These are phyloP conservation scores for Moniliophthora roreri DNA, from an alignment of 1,284 basidiomycete genomes.

Conservation along the genomic window DNA sequence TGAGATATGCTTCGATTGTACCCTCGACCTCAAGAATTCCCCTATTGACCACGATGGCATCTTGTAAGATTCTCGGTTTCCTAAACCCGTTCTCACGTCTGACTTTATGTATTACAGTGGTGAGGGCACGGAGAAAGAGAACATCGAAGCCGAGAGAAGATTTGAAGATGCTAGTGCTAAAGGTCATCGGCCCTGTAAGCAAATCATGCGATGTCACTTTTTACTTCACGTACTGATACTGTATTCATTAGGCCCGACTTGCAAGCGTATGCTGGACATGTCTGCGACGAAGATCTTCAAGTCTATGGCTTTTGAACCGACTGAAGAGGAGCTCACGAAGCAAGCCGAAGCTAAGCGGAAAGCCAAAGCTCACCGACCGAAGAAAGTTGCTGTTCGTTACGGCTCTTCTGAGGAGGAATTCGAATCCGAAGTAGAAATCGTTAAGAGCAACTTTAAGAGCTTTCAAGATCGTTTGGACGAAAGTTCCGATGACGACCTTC, in stretches of 20 bases:
- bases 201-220: slow-evolving; percentile 29
- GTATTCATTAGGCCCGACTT: slow-evolving; percentile 34
- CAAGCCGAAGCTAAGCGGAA: slow-evolving; percentile 25
- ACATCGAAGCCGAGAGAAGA: slow-evolving; percentile 49
- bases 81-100: not conserved
- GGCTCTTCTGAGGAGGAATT: slow-evolving; percentile 17
- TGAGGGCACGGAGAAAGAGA: slow-evolving; percentile 52
- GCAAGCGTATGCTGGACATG: slow-evolving; percentile 10
- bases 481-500: slow-evolving; percentile 50
- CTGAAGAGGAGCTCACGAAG: slow-evolving; percentile 38
- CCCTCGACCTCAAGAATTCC: slow-evolving; percentile 47
- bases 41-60: slow-evolving; percentile 53
- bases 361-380: slow-evolving; percentile 20
- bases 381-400: slow-evolving; percentile 15
- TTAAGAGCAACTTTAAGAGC: slow-evolving; percentile 18
- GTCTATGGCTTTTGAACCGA: slow-evolving; percentile 16
- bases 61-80: slow-evolving; percentile 41
- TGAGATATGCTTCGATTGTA: slow-evolving; percentile 61
- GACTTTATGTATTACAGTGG: slow-evolving; percentile 35
- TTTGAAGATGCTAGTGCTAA: slow-evolving; percentile 56
- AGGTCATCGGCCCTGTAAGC: slow-evolving; percentile 58
- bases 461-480: slow-evolving; percentile 29
- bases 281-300: slow-evolving; percentile 7
- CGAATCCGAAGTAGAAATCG: slow-evolving; percentile 14
- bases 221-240: slow-evolving; percentile 60